These are phyloP conservation scores for Coelastrella sp. DNA, from an alignment of 139 green algal genomes.

Conservation along the genomic window DNA sequence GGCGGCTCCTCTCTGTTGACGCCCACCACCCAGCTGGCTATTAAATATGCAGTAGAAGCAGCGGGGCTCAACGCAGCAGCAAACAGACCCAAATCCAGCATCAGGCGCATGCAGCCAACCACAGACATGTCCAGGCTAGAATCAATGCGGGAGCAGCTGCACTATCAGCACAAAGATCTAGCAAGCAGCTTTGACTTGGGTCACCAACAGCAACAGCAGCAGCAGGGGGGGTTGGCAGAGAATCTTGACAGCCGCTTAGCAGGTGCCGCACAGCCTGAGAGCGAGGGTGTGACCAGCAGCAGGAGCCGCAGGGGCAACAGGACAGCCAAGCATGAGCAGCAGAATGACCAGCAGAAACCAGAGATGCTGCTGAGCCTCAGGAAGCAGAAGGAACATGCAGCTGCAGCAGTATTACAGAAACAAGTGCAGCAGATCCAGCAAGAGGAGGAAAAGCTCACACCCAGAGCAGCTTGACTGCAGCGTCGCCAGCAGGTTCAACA, in stretches of 20 bases:
- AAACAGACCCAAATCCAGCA: no score
- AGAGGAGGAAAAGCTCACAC: no score
- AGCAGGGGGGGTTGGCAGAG: slow-evolving; percentile 6
- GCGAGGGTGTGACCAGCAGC: background rate
- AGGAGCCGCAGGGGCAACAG: no score
- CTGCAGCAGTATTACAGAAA: slow-evolving; percentile 1
- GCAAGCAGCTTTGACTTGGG: background rate
- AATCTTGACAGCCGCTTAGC: slow-evolving; percentile 3
- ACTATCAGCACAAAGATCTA: slow-evolving; percentile 8
- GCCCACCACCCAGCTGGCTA: no score
- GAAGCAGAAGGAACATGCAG: background rate
- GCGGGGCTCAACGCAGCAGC: slow-evolving; percentile 1
- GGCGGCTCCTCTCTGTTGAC: no score
- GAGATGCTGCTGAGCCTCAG: no score
- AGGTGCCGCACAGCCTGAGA: background rate
- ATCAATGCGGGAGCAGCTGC: background rate
- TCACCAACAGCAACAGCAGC: slow-evolving; percentile 4
- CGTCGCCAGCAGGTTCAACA: slow-evolving; percentile 33
- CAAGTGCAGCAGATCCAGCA: no score
- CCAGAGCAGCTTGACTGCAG: no score
- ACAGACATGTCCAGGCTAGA: slow-evolving; percentile 26
- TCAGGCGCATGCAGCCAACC: slow-evolving; percentile 14
- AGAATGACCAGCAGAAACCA: no score
- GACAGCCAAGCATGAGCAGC: background rate
- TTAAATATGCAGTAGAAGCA: slow-evolving; percentile 8